Evolutionary conservation across 441 rosid species (phyloP).

Genomic region (Geranium incanum): DNA sequence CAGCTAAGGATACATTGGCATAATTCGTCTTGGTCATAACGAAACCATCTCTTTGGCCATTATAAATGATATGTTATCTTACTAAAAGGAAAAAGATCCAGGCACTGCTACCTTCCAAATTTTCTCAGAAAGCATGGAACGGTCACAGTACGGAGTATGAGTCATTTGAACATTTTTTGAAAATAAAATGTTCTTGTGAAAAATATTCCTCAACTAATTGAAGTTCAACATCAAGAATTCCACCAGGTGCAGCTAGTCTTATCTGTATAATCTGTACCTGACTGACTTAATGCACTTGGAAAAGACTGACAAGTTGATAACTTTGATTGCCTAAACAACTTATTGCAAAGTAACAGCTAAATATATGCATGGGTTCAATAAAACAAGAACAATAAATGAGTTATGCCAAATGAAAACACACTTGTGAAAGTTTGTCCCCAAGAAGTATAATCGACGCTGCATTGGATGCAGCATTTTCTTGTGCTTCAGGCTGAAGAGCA

Average conservation of each 20-base stretch:
- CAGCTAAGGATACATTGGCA: neutral
- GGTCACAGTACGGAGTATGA: neutral
- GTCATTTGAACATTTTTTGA: neutral
- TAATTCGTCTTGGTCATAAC: neutral
- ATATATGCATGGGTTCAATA: neutral
- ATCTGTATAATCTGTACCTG: neutral
- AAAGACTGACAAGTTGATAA: neutral
- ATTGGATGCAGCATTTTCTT: conserved; percentile 81
- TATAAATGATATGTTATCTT: neutral
- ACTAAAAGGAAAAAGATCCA: neutral
- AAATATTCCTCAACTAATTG: neutral
- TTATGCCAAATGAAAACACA: conserved; percentile 21
- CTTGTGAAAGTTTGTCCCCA: conserved; percentile 81
- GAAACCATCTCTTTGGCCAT: neutral
- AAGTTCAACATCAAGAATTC: neutral
- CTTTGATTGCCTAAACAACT: neutral
- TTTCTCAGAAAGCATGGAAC: neutral
- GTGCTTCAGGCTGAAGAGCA: conserved; percentile 78
- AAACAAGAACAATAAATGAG: neutral
- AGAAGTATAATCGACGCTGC: conserved; percentile 86
- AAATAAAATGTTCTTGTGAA: neutral
- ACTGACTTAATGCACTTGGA: neutral
- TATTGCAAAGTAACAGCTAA: neutral
- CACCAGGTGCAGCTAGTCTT: neutral
- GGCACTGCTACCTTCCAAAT: neutral